phyloP scores from a whole-genome alignment of 2,329 filamentous ascomycete species.

The Botryotinia globosa region DNA sequence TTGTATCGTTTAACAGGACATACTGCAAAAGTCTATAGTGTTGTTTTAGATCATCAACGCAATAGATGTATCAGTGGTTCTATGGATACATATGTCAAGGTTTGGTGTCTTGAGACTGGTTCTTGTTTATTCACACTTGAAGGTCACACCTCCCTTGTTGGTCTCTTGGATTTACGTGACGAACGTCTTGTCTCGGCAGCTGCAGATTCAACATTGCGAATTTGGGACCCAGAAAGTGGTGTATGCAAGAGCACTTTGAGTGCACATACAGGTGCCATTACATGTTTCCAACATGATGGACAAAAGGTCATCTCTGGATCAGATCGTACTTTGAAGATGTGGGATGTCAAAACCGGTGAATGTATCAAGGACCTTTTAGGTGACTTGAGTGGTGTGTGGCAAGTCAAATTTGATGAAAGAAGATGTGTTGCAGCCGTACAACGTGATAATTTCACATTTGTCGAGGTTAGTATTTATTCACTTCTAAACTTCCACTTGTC shows the following conservation, averaged over 20 bases:
- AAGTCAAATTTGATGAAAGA: constrained; percentile 95
- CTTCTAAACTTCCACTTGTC: not conserved
- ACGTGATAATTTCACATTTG: constrained; percentile 86
- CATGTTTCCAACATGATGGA: constrained; percentile 96
- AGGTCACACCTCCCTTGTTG: constrained; percentile 88
- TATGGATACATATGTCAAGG: constrained; percentile 97
- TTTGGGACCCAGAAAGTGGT: constrained; percentile 94
- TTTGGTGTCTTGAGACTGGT: constrained; percentile 91
- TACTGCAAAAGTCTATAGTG: constrained; percentile 91
- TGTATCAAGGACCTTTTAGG: constrained; percentile 91
- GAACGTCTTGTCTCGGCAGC: constrained; percentile 92
- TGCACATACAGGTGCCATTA: constrained; percentile 95
- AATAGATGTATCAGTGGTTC: constrained; percentile 96
- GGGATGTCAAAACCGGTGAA: constrained; percentile 89
- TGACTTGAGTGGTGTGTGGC: constrained; percentile 95
- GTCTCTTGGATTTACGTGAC: constrained; percentile 82
- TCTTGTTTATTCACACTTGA: constrained; percentile 84
- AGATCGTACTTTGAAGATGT: constrained; percentile 96
- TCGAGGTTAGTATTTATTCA: constrained; percentile 67
- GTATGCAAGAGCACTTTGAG: constrained; percentile 86
- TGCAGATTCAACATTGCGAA: constrained; percentile 89
- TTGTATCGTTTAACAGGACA: constrained; percentile 84
- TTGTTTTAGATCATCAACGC: constrained; percentile 86
- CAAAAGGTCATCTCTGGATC: constrained; percentile 96
- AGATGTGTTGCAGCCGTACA: constrained; percentile 96